Evolutionary conservation across 305 asterid species (phyloP).

Genomic region (Coffea humblotiana): DNA sequence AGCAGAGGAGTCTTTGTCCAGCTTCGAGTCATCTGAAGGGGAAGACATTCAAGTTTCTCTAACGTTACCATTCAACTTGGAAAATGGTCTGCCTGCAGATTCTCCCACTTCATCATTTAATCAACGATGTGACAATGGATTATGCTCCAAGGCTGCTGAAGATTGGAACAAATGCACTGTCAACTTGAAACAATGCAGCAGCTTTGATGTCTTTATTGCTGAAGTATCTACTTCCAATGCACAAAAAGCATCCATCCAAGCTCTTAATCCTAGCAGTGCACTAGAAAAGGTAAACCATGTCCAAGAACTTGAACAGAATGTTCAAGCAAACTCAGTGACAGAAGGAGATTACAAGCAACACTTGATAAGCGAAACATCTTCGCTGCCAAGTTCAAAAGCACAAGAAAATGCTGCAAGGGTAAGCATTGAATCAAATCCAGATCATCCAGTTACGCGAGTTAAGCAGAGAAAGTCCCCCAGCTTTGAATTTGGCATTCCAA

Average conservation of each 20-base stretch:
- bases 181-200: neutral
- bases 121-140: slow-evolving; percentile 1
- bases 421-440: slow-evolving; percentile 29
- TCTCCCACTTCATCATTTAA: neutral
- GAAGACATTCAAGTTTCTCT: slow-evolving; percentile 2
- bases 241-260: neutral
- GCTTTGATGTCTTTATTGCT: neutral
- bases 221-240: slow-evolving; percentile 16
- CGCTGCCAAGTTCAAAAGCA: neutral
- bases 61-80: neutral
- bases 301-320: slow-evolving; percentile 15
- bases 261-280: neutral
- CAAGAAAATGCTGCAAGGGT: slow-evolving; percentile 19
- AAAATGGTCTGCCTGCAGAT: neutral
- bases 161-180: slow-evolving; percentile 1
- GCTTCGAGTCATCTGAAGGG: slow-evolving; percentile 2
- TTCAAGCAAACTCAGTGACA: slow-evolving; percentile 15
- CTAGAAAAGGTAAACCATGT: slow-evolving; percentile 14
- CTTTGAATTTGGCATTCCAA: slow-evolving; percentile 57
- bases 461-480: slow-evolving; percentile 62
- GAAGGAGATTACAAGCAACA: slow-evolving; percentile 11
- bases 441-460: neutral
- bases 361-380: slow-evolving; percentile 4
- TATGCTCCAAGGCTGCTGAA: slow-evolving; percentile 14
- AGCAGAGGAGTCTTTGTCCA: neutral